Conservation (phyloP, 441 rosid genomes). For the Syzygium malaccense region DNA sequence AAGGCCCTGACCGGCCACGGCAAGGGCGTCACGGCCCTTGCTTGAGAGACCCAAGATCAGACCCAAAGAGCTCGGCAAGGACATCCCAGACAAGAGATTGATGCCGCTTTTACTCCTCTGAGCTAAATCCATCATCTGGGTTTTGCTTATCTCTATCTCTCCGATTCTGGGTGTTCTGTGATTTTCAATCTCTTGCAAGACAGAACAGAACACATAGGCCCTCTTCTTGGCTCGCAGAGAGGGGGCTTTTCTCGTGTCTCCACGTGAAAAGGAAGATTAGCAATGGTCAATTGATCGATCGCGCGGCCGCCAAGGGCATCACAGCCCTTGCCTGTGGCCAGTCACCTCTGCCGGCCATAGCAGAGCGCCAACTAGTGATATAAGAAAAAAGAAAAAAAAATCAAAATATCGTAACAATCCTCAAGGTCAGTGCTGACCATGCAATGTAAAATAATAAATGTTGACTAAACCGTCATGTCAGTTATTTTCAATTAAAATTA, state of each 20-base stretch:
- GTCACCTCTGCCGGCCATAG: background rate
- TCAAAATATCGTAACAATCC: no score
- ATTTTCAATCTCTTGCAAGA: background rate
- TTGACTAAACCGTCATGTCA: accelerated
- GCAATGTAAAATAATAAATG: no score
- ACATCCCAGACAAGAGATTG: conserved; percentile 89
- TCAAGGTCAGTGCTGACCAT: no score
- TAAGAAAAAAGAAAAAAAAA: no score
- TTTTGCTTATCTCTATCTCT: background rate
- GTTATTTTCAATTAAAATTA: no score
- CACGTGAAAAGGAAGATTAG: conserved; percentile 14
- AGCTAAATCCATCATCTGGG: conserved; percentile 53
- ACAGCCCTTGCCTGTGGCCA: background rate
- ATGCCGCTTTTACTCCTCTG: conserved; percentile 63
- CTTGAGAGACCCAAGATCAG: conserved; percentile 77
- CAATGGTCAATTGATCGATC: conserved; percentile 51
- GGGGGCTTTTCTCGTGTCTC: background rate
- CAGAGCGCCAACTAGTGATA: background rate
- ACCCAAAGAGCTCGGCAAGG: conserved; percentile 23
- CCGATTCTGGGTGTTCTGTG: background rate
- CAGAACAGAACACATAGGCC: conserved; percentile 10
- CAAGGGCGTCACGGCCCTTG: conserved; percentile 21
- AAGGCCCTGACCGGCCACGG: no score
- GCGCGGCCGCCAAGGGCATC: background rate
- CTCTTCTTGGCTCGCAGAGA: conserved; percentile 15